Conservation (phyloP, 345 rosid genomes). For the Ceriops tagal region DNA sequence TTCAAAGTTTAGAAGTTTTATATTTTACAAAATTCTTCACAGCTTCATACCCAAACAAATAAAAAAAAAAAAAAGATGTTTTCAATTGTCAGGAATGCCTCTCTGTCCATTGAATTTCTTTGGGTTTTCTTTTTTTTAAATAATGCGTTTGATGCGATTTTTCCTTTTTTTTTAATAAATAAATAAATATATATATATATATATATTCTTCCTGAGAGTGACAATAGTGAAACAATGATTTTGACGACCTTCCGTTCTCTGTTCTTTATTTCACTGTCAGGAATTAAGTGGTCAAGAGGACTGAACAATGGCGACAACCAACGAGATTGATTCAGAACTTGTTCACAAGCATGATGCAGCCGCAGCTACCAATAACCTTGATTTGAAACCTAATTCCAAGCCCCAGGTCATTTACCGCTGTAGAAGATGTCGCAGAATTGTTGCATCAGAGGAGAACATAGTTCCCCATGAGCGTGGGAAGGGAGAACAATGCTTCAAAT, state of each 20-base stretch:
- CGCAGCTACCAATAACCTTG: conserved; percentile 23
- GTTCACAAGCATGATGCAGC: conserved; percentile 16
- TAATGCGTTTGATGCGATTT: too few relatives aligned
- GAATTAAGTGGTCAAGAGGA: not conserved
- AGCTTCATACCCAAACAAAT: too few relatives aligned
- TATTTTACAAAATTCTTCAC: too few relatives aligned
- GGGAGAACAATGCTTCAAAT: conserved; percentile 70
- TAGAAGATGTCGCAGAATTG: conserved; percentile 73
- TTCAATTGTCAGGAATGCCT: too few relatives aligned
- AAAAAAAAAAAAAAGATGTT: too few relatives aligned
- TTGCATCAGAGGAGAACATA: conserved; percentile 64
- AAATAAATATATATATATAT: too few relatives aligned
- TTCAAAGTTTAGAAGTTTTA: too few relatives aligned
- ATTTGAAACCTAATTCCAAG: conserved; percentile 30
- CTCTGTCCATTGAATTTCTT: too few relatives aligned
- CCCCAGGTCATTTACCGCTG: conserved; percentile 69
- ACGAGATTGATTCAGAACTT: not conserved
- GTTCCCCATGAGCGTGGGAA: conserved; percentile 65
- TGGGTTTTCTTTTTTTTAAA: too few relatives aligned
- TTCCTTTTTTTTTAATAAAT: too few relatives aligned
- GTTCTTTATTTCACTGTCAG: not conserved
- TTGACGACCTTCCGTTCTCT: not conserved
- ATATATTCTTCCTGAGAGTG: not conserved
- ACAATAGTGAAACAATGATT: not conserved
- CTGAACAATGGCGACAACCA: not conserved